Base-by-base conservation (phyloP, 805 yeast genomes). In the Nakazawaea anatomiae region DNA sequence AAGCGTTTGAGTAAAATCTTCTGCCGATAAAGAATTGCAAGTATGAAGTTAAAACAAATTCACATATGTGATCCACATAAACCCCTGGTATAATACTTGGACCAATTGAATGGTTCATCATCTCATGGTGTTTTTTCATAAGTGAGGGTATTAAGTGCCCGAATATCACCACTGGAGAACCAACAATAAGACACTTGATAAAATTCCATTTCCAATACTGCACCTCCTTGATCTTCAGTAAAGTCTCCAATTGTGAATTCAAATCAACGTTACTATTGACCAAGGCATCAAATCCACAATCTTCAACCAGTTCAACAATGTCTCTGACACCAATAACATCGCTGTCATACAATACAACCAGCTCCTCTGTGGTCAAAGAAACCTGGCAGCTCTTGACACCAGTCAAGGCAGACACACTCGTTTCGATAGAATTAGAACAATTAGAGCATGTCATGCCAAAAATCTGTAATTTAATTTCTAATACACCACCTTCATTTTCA, bases 161-260 rank as follows among this genome's bases (percentile, higher is more conserved):
- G 55, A 84, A 65, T 4, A 70, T 63, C 31, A 79, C 57, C 6
- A 89, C 77, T 0, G 96, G 90, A 0, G 81, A 30, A 0, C 96
- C 91, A 51, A 82, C 69, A 0, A 73, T 27, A 3, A 82, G 59
- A 6, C 90, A 64, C 47, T 67, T 73, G 48, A 78, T 54, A 52
- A 87, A 79, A 52, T 74, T 82, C 8, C 64, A 55, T 52, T 74
- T 76, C 96, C 97, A 94, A 59, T 76, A 80, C 47, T 71, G 68
- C 43, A 88, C 83, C 55, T 92, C 97, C 57, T 83, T 80, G 7
- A 77, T 73, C 57, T 87, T 82, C 1, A 88, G 74, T 31, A 94
- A 70, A 1, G 87, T 64, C 39, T 78, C 81, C 40, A 92, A 62
- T 65, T 94, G 98, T 4, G 86, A 73, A 4, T 80, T 65, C 55